A percentile compares a stretch with the other conserved stretches of the same genome.
phyloP scores from a whole-genome alignment of 1,284 basidiomycete species.

The Xerocomus amazonicus region DNA sequence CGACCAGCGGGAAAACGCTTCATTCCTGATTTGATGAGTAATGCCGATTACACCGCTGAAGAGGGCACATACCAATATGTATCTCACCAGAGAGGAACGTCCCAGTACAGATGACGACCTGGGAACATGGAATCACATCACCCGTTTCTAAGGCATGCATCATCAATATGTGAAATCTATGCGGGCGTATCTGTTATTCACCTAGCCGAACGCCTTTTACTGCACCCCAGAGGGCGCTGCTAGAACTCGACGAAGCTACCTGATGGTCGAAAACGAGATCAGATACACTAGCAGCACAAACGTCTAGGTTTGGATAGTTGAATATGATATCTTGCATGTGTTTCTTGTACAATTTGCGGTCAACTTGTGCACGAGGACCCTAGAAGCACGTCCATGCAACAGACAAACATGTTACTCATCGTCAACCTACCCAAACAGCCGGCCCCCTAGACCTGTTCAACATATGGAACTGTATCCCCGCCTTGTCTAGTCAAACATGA shows the following conservation, averaged over 20 bases:
- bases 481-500: slow-evolving; percentile 59
- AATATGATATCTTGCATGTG: slow-evolving; percentile 73
- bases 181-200: slow-evolving; percentile 30
- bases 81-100: slow-evolving; percentile 89
- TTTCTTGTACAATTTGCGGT: slow-evolving; percentile 76
- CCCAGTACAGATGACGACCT: slow-evolving; percentile 85
- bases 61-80: slow-evolving; percentile 62
- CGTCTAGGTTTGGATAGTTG: slow-evolving; percentile 64
- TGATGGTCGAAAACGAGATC: slow-evolving; percentile 69
- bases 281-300: slow-evolving; percentile 74
- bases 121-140: slow-evolving; percentile 72
- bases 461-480: slow-evolving; percentile 85
- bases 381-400: slow-evolving; percentile 27
- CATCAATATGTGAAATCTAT: slow-evolving; percentile 1
- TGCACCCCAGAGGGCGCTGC: slow-evolving; percentile 39
- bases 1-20: slow-evolving; percentile 82
- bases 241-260: slow-evolving; percentile 27
- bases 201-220: slow-evolving; percentile 71
- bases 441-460: slow-evolving; percentile 84
- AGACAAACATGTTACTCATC: background rate
- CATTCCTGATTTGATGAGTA: slow-evolving; percentile 48
- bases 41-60: background rate
- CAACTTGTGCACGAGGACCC: slow-evolving; percentile 89
- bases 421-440: slow-evolving; percentile 72
- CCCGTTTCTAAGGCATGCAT: slow-evolving; percentile 54